Evolutionary conservation across 352 stramenopile species (phyloP), one percentile per base, ranked within the genome.

Genomic region (Phytopythium litorale): DNA sequence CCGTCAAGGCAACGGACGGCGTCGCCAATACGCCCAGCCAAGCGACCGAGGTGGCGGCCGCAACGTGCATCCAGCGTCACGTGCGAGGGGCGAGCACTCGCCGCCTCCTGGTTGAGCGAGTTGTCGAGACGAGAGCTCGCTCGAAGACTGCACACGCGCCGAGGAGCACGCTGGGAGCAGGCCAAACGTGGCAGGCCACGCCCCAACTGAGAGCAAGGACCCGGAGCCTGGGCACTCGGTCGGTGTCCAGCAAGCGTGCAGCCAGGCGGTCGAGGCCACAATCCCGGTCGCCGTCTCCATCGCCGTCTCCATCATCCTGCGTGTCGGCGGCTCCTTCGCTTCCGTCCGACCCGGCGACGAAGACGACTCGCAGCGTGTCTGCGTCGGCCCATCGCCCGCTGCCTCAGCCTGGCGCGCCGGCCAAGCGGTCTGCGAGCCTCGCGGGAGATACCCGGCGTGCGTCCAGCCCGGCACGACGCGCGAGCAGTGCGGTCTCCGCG

Each of bases 51-150:
- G 49, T 52, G 4, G 30, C 67, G 46, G 65, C 68, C 37, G 64
- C 66, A 7, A 75, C 51, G 18, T 69, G 61, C 23, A 76, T 79
- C 33, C 72, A 76, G 33, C 62, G 69, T 8, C 62, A 69, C 55
- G 58, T 66, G 56, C 64, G 65, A 40, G 69, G 49, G 7, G 40
- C 21, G 19, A 61, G 66, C 40, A 46, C 56, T 53, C 57, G 63
- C 51, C 48, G 45, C 12, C 52, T 33, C n/a, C 7, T 45, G 8
- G 11, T 25, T n/a, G 23, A 21, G 6, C 52, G 37, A 25, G 16
- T 6, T 8, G 4, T 11, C 32, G 7, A 38, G 28, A 9, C 30
- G 18, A 8, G 50, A 56, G 12, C 13, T 4, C 46, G 46, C 1
- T 19, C 23, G 21, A 56, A 12, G n/a, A 46, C 33, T 21, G 19